Percentiles rank a stretch among this genome's conserved stretches.
phyloP scores from a whole-genome alignment of 176 grass and related monocot species.

The bread wheat (Triticum aestivum) region IWGSC_CS_RefSeq_v2.1 NC_057800.1:589662297-589662796 shows the following conservation, averaged over 20 bases:
- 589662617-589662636: too few species aligned
- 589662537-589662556: not conserved
- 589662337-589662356: slow-evolving; percentile 89
- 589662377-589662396: slow-evolving; percentile 9
- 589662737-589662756: not conserved
- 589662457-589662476: too few species aligned
- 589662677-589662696: too few species aligned
- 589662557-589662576: too few species aligned
- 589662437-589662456: not conserved
- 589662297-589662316: slow-evolving; percentile 71
- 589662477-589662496: too few species aligned
- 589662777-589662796: not conserved
- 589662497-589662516: not conserved
- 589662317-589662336: slow-evolving; percentile 70
- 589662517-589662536: not conserved
- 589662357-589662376: slow-evolving; percentile 81
- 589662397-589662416: slow-evolving; percentile 27
- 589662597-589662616: too few species aligned
- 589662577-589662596: too few species aligned
- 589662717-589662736: not conserved
- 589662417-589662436: slow-evolving; percentile 1
- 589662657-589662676: too few species aligned
- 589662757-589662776: not conserved
- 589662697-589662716: not conserved
- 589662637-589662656: too few species aligned